Base-by-base conservation (phyloP, 179 eudicot genomes). In the Kewa caespitosa region DNA sequence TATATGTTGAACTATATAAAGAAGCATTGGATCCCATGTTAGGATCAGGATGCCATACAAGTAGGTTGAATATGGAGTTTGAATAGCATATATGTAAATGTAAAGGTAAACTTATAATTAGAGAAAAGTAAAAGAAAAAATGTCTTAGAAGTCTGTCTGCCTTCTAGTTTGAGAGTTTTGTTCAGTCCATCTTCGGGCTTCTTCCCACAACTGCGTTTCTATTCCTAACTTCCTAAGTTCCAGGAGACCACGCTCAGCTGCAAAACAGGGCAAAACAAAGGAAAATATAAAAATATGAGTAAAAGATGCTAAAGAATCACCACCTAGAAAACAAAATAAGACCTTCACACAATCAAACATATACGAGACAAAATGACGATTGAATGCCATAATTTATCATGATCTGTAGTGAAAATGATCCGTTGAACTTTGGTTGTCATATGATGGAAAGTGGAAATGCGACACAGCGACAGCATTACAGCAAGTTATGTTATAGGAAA, bases 161-260 rank as follows among this genome's bases (percentile, higher is more conserved):
- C 82, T 85, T 87, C 73, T 89, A 50, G 71, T 61, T 23, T 74
- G 52, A 7, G 84, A 75, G 61, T 87, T 86, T 33, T 61, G 54
- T 27, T 84, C 85, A 17, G 75, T 64, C 79, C 79, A 73, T 60
- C 79, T 84, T 48, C 98, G 89, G 15, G 90, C 82, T 80, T 80
- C 86, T 85, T 89, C 87, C 98, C 98, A 94, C 76, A 94, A 82
- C 75, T 86, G 88, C 13, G 83, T 84, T 82, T 94, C 98, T 23
- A 94, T 67, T 12, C 91, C 97, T 71, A 92, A 69, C 86, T 90
- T 94, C 81, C 87, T 80, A n/a, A 94, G 88, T 87, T 94, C 98
- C 86, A 85, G n/a, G 13, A 94, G 85, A 52, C 97, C 90, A 33
- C 94, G 88, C 77, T 90, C 98, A 71, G 82, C 98, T 94, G 89